Evolutionary conservation across 345 rosid genomes (phyloP).

Genomic region (Cochlearia excelsa): DNA sequence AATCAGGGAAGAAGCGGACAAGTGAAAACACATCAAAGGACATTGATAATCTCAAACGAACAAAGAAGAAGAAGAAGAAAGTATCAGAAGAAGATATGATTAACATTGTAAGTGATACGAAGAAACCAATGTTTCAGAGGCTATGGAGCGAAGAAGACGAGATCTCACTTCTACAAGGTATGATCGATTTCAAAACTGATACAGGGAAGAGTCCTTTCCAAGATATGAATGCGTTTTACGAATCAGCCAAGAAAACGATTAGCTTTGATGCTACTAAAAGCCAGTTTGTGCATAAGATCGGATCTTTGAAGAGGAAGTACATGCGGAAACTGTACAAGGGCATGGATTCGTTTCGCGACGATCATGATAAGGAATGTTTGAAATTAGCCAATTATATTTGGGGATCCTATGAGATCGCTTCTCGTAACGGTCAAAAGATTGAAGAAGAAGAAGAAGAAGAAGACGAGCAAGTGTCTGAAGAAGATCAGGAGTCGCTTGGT

Average conservation of each 20-base stretch:
- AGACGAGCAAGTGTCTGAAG: not conserved
- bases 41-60: constrained; percentile 3
- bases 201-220: constrained; percentile 25
- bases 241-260: constrained; percentile 27
- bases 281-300: constrained; percentile 41
- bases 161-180: constrained; percentile 34
- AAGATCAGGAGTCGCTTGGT: not conserved
- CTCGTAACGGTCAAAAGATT: not conserved
- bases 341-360: not conserved
- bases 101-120: not conserved
- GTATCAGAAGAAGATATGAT: too few relatives aligned
- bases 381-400: constrained; percentile 35
- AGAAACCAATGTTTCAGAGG: constrained; percentile 22
- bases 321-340: too few relatives aligned
- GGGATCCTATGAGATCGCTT: constrained; percentile 27
- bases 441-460: not conserved
- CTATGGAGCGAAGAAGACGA: constrained; percentile 48
- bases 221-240: constrained; percentile 34
- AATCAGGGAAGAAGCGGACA: constrained; percentile 15
- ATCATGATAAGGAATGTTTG: constrained; percentile 32
- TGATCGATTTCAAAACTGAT: constrained; percentile 30
- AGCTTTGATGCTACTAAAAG: constrained; percentile 25
- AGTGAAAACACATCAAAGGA: not conserved
- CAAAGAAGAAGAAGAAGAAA: constrained; percentile 4
- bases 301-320: constrained; percentile 37